phyloP scores from a whole-genome alignment of 768 basidiomycete genomes.

The Nidula microcarpa region DNA sequence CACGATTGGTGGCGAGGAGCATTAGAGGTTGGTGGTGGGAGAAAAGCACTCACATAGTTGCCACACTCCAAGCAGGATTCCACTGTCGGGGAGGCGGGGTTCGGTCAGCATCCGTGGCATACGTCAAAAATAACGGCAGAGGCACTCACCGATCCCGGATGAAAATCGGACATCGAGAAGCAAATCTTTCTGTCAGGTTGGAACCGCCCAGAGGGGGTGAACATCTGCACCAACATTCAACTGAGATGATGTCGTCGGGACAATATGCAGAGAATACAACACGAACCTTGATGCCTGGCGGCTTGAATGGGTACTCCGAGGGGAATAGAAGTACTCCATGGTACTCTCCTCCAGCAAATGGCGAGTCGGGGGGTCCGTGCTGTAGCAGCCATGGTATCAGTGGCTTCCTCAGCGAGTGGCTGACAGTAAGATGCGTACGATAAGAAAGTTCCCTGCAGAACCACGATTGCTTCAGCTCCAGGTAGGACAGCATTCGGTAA shows the following conservation, averaged over 20 bases:
- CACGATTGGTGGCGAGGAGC: too few relatives aligned
- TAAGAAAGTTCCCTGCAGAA: slow-evolving; percentile 85
- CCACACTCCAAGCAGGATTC: slow-evolving; percentile 96
- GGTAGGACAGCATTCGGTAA: too few relatives aligned
- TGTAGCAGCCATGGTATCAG: slow-evolving; percentile 24
- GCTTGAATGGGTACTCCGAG: slow-evolving; percentile 94
- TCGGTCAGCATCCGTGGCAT: too few relatives aligned
- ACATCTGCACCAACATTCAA: slow-evolving; percentile 54
- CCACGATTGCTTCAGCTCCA: too few relatives aligned
- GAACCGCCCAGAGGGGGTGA: slow-evolving; percentile 88
- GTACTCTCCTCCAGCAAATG: slow-evolving; percentile 90
- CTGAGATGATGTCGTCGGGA: neutral
- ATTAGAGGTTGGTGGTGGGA: slow-evolving; percentile 1
- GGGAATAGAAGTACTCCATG: slow-evolving; percentile 92
- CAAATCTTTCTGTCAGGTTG: slow-evolving; percentile 94
- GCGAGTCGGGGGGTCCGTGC: slow-evolving; percentile 93
- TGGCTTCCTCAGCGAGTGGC: slow-evolving; percentile 2
- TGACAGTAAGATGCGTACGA: slow-evolving; percentile 48
- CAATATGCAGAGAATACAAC: neutral
- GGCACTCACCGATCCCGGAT: slow-evolving; percentile 75
- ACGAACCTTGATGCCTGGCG: slow-evolving; percentile 90
- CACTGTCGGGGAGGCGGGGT: slow-evolving; percentile 43
- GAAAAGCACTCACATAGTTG: slow-evolving; percentile 71
- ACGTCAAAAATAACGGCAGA: too few relatives aligned
- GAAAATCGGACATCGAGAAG: slow-evolving; percentile 97